Conservation (phyloP, 129 eudicot genomes). For the Scalesia atractyloides region DNA sequence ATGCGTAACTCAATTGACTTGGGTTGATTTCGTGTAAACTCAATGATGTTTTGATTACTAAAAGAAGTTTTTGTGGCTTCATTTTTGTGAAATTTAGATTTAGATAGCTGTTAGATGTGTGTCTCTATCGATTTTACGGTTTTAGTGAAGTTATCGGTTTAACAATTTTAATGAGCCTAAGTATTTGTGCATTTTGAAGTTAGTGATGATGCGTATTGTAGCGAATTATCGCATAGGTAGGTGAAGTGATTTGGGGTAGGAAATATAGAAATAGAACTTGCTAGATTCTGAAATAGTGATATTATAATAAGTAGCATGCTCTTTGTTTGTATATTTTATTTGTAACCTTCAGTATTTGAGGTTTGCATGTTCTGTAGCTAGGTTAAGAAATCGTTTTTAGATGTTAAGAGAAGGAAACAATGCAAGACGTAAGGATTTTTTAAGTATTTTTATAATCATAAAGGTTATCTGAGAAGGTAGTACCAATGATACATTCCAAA, state of each 20-base stretch:
- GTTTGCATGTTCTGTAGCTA: too few relatives aligned
- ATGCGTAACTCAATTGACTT: neutral
- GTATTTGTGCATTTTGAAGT: neutral
- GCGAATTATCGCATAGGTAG: constrained; percentile 8
- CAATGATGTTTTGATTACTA: neutral
- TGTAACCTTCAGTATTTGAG: too few relatives aligned
- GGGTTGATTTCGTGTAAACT: neutral
- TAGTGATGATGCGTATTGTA: neutral
- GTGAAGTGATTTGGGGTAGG: neutral
- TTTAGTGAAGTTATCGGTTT: too few relatives aligned
- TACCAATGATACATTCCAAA: constrained; percentile 5
- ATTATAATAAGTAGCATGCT: too few relatives aligned
- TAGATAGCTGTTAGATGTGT: neutral
- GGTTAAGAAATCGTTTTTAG: neutral
- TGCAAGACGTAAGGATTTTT: neutral
- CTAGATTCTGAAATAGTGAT: neutral
- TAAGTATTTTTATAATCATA: neutral
- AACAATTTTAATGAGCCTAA: too few relatives aligned
- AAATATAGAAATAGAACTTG: constrained; percentile 5
- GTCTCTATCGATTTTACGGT: neutral
- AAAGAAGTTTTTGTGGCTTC: neutral
- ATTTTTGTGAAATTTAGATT: neutral
- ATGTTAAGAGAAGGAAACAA: neutral
- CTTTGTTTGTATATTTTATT: too few relatives aligned
- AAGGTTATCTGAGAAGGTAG: neutral